A percentile compares a stretch with the other conserved stretches of the same genome.
Conservation (phyloP, 1,284 basidiomycete species). For the Melampsora medusae region DNA sequence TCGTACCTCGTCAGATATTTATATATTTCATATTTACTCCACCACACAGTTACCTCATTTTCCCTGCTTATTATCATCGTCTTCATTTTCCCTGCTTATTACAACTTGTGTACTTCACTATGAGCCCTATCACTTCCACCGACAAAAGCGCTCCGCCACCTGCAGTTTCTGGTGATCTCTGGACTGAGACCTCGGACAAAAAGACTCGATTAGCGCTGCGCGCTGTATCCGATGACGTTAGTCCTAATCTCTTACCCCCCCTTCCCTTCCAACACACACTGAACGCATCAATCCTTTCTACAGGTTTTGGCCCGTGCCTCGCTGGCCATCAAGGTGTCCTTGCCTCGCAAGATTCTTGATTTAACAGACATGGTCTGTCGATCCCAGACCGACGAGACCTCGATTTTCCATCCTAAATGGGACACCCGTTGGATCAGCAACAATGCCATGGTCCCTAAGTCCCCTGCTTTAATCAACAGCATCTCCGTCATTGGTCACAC, state of each 20-base stretch:
- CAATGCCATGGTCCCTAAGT: neutral
- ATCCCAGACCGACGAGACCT: conserved; percentile 31
- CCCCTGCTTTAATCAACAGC: conserved; percentile 14
- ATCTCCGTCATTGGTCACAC: conserved; percentile 32
- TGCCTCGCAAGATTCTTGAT: conserved; percentile 39
- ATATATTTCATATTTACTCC: no score
- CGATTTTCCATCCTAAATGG: conserved; percentile 39
- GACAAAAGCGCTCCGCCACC: conserved; percentile 1
- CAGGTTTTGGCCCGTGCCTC: conserved; percentile 31
- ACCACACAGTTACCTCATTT: no score
- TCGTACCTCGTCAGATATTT: no score
- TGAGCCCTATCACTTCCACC: neutral
- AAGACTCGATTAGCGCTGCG: conserved; percentile 33
- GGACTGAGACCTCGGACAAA: conserved; percentile 25
- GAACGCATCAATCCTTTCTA: no score
- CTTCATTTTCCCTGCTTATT: no score
- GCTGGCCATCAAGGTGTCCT: conserved; percentile 15
- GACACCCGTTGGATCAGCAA: conserved; percentile 27
- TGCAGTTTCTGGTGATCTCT: conserved; percentile 32
- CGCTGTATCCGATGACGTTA: conserved; percentile 34
- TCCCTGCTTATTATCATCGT: no score
- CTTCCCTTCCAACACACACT: no score
- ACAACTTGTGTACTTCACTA: neutral
- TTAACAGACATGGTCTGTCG: conserved; percentile 32
- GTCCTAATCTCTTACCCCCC: neutral